Evolutionary conservation across 805 yeast genomes (phyloP).

Genomic region (Ogataea populi-albae): DNA sequence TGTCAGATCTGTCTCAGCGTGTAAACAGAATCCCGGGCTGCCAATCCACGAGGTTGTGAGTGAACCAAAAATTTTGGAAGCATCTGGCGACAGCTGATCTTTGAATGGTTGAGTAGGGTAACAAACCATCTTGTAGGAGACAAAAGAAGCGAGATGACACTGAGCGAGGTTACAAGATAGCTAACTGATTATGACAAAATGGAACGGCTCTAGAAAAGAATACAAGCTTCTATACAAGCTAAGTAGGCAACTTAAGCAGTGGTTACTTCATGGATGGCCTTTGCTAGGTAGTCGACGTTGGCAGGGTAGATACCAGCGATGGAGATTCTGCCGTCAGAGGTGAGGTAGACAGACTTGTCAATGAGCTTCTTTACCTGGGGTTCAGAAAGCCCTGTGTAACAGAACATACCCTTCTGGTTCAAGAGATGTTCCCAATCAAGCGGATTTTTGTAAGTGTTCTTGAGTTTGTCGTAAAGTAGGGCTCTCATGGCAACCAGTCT

Average conservation of each 20-base stretch:
- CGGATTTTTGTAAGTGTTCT: constrained; percentile 47
- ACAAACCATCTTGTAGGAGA: too few relatives aligned
- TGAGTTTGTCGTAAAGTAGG: constrained; percentile 57
- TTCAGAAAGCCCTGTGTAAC: constrained; percentile 76
- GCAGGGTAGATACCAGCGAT: constrained; percentile 81
- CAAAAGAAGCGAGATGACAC: too few relatives aligned
- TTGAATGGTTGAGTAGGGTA: too few relatives aligned
- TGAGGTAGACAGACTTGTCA: constrained; percentile 75
- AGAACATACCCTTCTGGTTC: constrained; percentile 95
- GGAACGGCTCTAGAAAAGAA: too few relatives aligned
- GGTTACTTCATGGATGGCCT: constrained; percentile 32
- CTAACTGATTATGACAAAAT: too few relatives aligned
- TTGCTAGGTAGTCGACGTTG: constrained; percentile 74
- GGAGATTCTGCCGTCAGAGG: constrained; percentile 88
- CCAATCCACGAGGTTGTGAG: too few relatives aligned
- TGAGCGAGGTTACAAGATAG: too few relatives aligned
- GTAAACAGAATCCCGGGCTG: too few relatives aligned
- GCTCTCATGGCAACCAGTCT: constrained; percentile 74
- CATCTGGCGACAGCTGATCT: too few relatives aligned
- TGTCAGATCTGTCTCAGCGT: too few relatives aligned
- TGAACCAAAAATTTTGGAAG: too few relatives aligned
- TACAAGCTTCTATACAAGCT: too few relatives aligned
- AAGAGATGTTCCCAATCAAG: constrained; percentile 82
- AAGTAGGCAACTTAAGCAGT: constrained; percentile 33
- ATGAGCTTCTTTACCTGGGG: constrained; percentile 72